Percentiles rank a stretch among this genome's conserved stretches.
Evolutionary conservation across 2,329 filamentous ascomycete species (phyloP).

Genomic region (Talaromyces verruculosus): DNA sequence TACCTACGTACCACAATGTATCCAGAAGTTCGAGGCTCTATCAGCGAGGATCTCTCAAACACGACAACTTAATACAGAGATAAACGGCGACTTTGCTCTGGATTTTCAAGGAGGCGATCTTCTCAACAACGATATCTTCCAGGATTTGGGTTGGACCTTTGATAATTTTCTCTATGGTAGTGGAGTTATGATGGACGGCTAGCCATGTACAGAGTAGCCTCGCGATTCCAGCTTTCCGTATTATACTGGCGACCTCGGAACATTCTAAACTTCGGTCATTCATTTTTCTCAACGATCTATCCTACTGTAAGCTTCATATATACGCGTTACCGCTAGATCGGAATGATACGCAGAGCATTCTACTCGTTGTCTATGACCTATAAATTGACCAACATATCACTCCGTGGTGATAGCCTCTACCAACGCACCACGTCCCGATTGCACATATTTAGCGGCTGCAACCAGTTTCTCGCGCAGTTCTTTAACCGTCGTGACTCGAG

Average conservation of each 20-base stretch:
- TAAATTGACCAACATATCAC: background rate
- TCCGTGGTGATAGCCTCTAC: background rate
- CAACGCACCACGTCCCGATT: background rate
- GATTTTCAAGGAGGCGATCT: background rate
- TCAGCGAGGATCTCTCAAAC: constrained; percentile 7
- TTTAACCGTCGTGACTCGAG: background rate
- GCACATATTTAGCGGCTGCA: background rate
- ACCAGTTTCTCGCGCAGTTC: background rate
- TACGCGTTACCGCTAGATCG: background rate
- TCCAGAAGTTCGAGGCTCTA: constrained; percentile 16
- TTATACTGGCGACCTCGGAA: background rate
- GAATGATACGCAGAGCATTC: background rate
- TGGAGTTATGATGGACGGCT: background rate
- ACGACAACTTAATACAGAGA: background rate
- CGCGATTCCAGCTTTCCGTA: background rate
- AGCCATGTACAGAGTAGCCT: background rate
- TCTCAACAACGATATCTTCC: constrained; percentile 1
- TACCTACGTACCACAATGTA: constrained; percentile 16
- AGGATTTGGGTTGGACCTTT: constrained; percentile 4
- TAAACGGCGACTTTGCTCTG: background rate
- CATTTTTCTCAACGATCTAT: no score
- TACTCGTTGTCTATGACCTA: background rate
- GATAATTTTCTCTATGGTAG: background rate
- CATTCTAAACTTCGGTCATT: background rate
- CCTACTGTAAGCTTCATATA: no score